Conservation (phyloP, 1,284 basidiomycete species). For the Ceratobasidium sp. region DNA sequence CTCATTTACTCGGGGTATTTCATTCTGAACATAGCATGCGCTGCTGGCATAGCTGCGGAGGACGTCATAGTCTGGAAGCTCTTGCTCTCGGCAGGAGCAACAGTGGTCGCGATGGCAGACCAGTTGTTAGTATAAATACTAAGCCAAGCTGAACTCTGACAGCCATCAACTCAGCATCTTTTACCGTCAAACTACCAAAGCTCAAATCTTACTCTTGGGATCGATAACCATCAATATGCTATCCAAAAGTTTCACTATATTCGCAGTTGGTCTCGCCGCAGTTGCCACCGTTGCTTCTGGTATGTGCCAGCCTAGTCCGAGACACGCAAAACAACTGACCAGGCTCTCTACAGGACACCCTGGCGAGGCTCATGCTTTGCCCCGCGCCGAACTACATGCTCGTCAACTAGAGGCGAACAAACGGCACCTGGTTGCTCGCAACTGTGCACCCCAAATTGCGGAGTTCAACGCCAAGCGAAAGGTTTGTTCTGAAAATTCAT, state of each 20-base stretch:
- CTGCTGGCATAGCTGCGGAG: background rate
- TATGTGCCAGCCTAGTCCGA: background rate
- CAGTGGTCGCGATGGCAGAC: no score
- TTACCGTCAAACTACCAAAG: no score
- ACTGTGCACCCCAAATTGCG: constrained; percentile 35
- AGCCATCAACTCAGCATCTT: no score
- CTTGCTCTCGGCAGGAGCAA: background rate
- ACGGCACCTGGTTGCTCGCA: constrained; percentile 29
- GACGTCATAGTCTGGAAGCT: background rate
- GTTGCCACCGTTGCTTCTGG: constrained; percentile 21
- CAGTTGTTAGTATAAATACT: no score
- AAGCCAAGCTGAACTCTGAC: no score
- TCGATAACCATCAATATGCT: constrained; percentile 1
- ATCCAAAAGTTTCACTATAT: constrained; percentile 15
- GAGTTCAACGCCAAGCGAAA: constrained; percentile 38
- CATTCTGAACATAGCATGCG: background rate
- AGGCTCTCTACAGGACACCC: constrained; percentile 2
- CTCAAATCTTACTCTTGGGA: no score
- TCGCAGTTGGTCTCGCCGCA: constrained; percentile 21
- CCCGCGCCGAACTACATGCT: constrained; percentile 25
- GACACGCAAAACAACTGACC: background rate
- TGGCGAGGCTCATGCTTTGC: constrained; percentile 14
- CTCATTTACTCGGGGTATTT: background rate
- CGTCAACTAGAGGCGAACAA: constrained; percentile 36
- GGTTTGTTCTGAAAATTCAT: no score